A percentile compares a stretch with the other conserved stretches of the same genome.
Conservation (phyloP, 1,284 basidiomycete species). For the Anthracocystis setariae region DNA sequence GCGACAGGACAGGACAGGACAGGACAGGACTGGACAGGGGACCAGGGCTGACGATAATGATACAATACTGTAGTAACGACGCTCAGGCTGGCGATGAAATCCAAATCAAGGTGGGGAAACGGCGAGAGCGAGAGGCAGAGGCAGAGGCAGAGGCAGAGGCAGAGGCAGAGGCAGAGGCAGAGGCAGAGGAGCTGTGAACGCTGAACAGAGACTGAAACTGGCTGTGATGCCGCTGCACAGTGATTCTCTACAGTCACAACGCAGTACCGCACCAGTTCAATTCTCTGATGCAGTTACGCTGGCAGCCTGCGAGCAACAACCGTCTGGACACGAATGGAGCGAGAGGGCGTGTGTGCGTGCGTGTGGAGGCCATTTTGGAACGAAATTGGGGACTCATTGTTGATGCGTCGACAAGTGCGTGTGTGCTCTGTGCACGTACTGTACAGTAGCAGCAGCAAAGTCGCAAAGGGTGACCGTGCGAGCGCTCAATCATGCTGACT, state of each 20-base stretch:
- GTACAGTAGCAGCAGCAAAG: no score
- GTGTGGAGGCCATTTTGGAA: neutral
- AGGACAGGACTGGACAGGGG: neutral
- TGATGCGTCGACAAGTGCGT: neutral
- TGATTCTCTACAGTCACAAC: no score
- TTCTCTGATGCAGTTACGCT: neutral
- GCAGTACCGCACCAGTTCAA: no score
- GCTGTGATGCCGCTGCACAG: neutral
- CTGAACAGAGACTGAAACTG: no score
- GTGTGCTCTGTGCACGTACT: conserved; percentile 1
- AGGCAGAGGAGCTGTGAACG: neutral
- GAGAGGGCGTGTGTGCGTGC: neutral
- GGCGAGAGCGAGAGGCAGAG: no score
- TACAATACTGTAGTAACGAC: no score
- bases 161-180: no score
- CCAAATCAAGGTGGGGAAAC: neutral
- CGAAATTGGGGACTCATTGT: no score
- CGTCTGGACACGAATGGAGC: no score
- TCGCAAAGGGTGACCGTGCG: conserved; percentile 1
- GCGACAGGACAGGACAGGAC: neutral
- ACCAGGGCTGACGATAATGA: neutral
- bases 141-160: no score
- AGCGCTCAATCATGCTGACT: neutral
- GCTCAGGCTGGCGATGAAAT: neutral
- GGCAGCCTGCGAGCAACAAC: no score